Evolutionary conservation across 306 rosid genomes (phyloP).

Genomic region (Bauhinia variegata): DNA sequence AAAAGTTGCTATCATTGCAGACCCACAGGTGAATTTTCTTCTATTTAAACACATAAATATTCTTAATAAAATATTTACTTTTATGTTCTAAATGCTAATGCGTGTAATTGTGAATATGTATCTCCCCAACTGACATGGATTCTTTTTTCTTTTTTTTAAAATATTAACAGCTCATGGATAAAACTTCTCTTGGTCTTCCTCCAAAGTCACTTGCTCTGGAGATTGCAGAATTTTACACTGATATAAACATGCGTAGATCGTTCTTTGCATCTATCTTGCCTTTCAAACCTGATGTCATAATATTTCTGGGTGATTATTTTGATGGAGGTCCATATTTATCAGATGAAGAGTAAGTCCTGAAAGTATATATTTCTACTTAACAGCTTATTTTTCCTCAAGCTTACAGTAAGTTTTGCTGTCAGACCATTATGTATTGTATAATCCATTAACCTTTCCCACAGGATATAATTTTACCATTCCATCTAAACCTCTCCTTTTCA

Average conservation of each 20-base stretch:
- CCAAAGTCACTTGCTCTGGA: slow-evolving; percentile 72
- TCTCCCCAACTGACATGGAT: slow-evolving; percentile 22
- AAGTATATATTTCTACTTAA: slow-evolving; percentile 14
- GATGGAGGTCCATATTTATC: slow-evolving; percentile 79
- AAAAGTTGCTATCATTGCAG: slow-evolving; percentile 74
- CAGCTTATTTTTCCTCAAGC: slow-evolving; percentile 10
- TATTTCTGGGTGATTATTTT: slow-evolving; percentile 82
- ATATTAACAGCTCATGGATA: slow-evolving; percentile 74
- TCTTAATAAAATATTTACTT: neutral
- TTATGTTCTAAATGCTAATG: slow-evolving; percentile 7
- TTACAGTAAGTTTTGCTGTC: slow-evolving; percentile 18
- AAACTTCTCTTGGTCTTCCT: slow-evolving; percentile 72
- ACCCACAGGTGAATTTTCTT: slow-evolving; percentile 71
- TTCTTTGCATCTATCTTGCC: slow-evolving; percentile 67
- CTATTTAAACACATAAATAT: neutral
- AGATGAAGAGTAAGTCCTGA: slow-evolving; percentile 70
- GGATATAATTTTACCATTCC: slow-evolving; percentile 15
- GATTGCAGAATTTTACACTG: slow-evolving; percentile 74
- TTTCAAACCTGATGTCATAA: slow-evolving; percentile 68
- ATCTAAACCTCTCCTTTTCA: slow-evolving; percentile 13
- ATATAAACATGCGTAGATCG: slow-evolving; percentile 81
- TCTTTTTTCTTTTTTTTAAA: slow-evolving; percentile 1
- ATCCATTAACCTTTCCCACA: slow-evolving; percentile 2
- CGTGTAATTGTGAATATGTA: slow-evolving; percentile 1
- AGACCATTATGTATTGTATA: slow-evolving; percentile 19